Evolutionary conservation across 2,329 filamentous ascomycete species (phyloP), one percentile per base, ranked within the genome.

Genomic region (Xylaria sp.): DNA sequence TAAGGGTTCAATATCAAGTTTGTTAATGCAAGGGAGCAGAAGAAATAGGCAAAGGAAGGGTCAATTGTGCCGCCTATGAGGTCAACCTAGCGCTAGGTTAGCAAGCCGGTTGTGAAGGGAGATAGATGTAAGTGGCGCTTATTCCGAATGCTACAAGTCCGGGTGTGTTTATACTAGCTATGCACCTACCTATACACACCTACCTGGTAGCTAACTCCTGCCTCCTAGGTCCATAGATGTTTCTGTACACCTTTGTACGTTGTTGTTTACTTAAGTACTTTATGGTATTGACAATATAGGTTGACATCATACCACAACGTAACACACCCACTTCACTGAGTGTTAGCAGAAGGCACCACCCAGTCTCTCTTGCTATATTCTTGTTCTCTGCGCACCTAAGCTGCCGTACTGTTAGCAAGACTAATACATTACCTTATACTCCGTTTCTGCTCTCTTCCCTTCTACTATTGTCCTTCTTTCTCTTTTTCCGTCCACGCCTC

Each of bases 271-370:
- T 18, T 55, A 28, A 28, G 28, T 28, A 37, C 34, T 12, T 23
- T n/a, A 3, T 10, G 2, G 2, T 9, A 48, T 48, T 56, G 12
- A 44, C 34, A 18, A 10, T 20, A 57, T n/a, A 37, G 34, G 34
- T n/a, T 41, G 34, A 41, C 12, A 41, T 41, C 13, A 15, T 8
- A 37, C 10, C 39, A 15, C 9, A 34, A 28, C 12, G 25, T 55
- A 8, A 25, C 50, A 25, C 50, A 54, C n/a, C 44, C 23, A n/a
- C 39, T 55, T 54, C 13, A 32, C 9, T 15, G 0, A 28, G 28
- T 39, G 25, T 51, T 50, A 15, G 20, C 23, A 56, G 62, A 39
- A 58, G 54, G 32, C 37, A 28, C 54, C 6, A 50, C 41, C 20
- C 18, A 2, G 48, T 1, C 20, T 28, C 55, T 57, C 4, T 23